phyloP scores from a whole-genome alignment of 176 grass and related monocot genomes.

The Rhynchospora tenuis region DNA sequence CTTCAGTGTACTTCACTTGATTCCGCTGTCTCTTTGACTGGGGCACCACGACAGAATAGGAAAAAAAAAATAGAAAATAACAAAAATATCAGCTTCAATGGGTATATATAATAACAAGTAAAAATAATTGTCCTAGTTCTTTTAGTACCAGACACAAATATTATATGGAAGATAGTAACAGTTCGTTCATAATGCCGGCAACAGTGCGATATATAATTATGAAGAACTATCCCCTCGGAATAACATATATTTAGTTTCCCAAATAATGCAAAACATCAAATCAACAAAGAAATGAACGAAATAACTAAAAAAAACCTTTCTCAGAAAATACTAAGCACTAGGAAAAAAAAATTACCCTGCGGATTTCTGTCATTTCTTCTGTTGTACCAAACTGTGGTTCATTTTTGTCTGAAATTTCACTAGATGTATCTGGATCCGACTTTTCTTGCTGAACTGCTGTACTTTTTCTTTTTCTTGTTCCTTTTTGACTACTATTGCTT shows the following conservation, averaged over 20 bases:
- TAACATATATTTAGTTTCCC: not conserved
- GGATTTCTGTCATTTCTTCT: constrained; percentile 26
- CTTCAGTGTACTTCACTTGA: constrained; percentile 62
- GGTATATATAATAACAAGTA: not conserved
- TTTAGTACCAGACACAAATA: not conserved
- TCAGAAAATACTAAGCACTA: not conserved
- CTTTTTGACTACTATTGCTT: constrained; percentile 22
- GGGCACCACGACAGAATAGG: constrained; percentile 13
- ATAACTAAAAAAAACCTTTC: not conserved
- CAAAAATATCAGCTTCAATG: not conserved
- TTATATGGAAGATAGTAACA: not conserved
- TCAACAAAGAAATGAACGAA: constrained; percentile 14
- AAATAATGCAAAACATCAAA: constrained; percentile 3
- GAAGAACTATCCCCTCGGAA: not conserved
- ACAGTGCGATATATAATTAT: not conserved
- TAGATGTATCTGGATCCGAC: constrained; percentile 23
- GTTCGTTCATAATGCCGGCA: constrained; percentile 5
- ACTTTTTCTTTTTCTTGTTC: constrained; percentile 33
- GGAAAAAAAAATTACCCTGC: constrained; percentile 49
- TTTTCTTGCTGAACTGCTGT: constrained; percentile 26
- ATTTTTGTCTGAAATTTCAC: constrained; percentile 28
- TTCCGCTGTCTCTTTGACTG: constrained; percentile 74
- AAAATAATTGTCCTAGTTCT: not conserved
- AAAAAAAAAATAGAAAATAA: constrained; percentile 27
- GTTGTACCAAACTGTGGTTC: constrained; percentile 13